phyloP scores from a whole-genome alignment of 176 grass and related monocot species.

The Musa schizocarpa region DNA sequence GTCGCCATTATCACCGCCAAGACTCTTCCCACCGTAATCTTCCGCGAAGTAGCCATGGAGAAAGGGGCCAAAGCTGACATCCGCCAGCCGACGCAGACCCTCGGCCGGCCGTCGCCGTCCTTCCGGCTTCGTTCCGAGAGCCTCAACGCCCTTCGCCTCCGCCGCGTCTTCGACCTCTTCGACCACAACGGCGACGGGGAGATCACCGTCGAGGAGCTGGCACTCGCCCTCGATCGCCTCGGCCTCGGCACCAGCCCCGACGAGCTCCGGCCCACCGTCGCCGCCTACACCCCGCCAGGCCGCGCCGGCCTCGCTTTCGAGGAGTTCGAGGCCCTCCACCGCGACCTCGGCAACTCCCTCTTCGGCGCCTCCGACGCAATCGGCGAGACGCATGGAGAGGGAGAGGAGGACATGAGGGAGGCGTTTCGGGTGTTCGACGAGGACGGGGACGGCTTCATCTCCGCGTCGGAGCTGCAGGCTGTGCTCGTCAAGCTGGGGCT shows the following conservation, averaged over 20 bases:
- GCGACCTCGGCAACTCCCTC: constrained; percentile 1
- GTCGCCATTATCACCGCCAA: no score
- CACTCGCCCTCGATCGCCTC: constrained; percentile 57
- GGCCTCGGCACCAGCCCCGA: constrained; percentile 17
- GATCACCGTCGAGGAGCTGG: constrained; percentile 81
- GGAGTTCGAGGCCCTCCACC: neutral
- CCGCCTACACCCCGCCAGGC: neutral
- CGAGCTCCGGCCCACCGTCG: neutral
- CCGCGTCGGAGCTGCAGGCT: neutral
- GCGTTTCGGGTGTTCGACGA: constrained; percentile 4
- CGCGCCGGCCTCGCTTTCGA: neutral
- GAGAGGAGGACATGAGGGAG: neutral
- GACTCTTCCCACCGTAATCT: no score
- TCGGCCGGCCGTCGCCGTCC: constrained; percentile 39
- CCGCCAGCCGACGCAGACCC: neutral
- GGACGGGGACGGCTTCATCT: constrained; percentile 8
- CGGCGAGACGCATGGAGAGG: neutral
- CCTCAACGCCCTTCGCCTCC: constrained; percentile 72
- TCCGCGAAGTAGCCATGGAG: no score
- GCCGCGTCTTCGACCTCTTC: constrained; percentile 89
- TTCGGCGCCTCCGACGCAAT: neutral
- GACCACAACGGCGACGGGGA: constrained; percentile 86
- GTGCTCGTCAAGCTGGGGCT: constrained; percentile 1
- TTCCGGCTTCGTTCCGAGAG: constrained; percentile 89
- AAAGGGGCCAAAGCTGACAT: no score